phyloP scores from a whole-genome alignment of 768 basidiomycete species.

The Hygrophorus russula region DNA sequence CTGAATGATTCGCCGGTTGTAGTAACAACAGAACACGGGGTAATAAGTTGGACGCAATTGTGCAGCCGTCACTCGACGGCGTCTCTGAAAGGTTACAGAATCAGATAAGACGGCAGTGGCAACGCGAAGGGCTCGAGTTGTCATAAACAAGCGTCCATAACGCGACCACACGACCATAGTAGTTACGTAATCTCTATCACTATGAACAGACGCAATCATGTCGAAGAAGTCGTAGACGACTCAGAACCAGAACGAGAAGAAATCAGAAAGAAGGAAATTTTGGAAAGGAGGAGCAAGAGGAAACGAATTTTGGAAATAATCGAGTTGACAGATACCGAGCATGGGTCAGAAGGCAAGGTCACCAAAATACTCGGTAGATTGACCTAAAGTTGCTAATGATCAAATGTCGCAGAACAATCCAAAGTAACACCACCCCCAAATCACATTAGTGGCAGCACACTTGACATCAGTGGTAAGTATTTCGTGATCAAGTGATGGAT shows the following conservation, averaged over 20 bases:
- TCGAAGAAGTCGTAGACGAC: conserved; percentile 43
- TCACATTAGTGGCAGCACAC: no score
- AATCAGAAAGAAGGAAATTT: conserved; percentile 15
- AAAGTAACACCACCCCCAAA: no score
- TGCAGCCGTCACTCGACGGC: no score
- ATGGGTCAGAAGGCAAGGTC: no score
- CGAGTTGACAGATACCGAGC: neutral
- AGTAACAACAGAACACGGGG: neutral
- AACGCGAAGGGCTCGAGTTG: neutral
- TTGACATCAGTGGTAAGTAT: no score
- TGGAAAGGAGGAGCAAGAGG: conserved; percentile 12
- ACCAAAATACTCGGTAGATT: no score
- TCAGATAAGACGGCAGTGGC: no score
- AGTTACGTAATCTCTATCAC: neutral
- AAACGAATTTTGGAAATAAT: neutral
- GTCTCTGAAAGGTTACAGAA: no score
- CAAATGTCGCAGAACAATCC: no score
- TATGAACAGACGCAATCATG: conserved; percentile 1
- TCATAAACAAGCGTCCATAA: neutral
- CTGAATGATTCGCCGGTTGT: conserved; percentile 8
- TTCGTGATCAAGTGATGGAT: no score
- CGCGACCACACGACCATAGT: no score
- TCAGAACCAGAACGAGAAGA: conserved; percentile 61
- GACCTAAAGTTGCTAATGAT: no score
- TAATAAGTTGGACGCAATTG: neutral